Evolutionary conservation across 306 rosid genomes (phyloP).

Genomic region (Mucuna pruriens): DNA sequence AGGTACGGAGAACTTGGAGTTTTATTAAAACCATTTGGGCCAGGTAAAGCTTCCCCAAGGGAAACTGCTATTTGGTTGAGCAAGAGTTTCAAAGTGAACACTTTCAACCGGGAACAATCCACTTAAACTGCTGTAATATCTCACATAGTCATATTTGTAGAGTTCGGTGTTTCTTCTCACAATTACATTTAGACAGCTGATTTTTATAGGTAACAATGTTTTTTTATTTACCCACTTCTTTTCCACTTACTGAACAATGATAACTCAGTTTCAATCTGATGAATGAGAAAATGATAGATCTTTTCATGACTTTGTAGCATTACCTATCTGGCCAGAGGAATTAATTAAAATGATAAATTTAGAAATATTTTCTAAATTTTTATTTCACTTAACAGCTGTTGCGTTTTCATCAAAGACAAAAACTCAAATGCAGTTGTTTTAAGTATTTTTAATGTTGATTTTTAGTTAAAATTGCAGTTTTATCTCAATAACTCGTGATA

Average conservation of each 20-base stretch:
- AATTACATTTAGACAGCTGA: slow-evolving; percentile 42
- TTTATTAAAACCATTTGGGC: slow-evolving; percentile 90
- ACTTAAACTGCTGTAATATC: slow-evolving; percentile 38
- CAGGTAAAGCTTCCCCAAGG: slow-evolving; percentile 87
- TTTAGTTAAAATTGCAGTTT: not conserved
- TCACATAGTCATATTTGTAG: slow-evolving; percentile 36
- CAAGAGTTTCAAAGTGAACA: slow-evolving; percentile 81
- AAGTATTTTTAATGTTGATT: not conserved
- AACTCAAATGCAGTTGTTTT: not conserved
- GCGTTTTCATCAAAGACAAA: not conserved
- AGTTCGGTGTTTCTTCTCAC: slow-evolving; percentile 27
- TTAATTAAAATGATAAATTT: not conserved
- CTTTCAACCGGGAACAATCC: slow-evolving; percentile 54
- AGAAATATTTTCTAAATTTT: not conserved
- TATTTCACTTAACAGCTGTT: not conserved
- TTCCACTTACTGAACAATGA: slow-evolving; percentile 9
- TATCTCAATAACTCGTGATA: not conserved
- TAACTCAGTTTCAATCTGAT: slow-evolving; percentile 29
- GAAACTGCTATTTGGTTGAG: slow-evolving; percentile 98
- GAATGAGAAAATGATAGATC: not conserved
- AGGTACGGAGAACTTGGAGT: slow-evolving; percentile 91
- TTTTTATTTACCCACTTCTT: slow-evolving; percentile 7
- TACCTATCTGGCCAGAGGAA: not conserved
- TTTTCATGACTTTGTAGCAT: not conserved
- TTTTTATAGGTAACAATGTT: slow-evolving; percentile 43